Base-by-base conservation (phyloP, 2,329 filamentous ascomycete genomes). In the Hypoxylon rubiginosum region DNA sequence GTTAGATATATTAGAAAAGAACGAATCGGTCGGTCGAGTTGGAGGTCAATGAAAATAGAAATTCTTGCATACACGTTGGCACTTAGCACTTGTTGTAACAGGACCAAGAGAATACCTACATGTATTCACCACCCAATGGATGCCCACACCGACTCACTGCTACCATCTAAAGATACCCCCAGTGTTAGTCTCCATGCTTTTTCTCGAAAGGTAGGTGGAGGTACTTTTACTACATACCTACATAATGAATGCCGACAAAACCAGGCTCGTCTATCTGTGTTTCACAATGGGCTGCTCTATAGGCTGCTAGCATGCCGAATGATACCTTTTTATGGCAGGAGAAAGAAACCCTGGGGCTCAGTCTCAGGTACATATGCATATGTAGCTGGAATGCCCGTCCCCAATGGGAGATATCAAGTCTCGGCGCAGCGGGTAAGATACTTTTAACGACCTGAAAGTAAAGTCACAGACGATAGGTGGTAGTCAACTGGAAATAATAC, bases 381-480 rank as follows among this genome's bases (percentile, higher is more conserved):
- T 24, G 39, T 15, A 41, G 15, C 21, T 24, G 41, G 4, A 21
- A 28, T 24, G 3, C 21, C 34, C 2, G 8, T 30, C 3, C 36
- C 24, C 21, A 49, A 51, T 46, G 55, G 32, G 45, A 45, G 45
- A 36, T 30, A 10, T 9, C 32, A 50, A 46, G 13, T 51, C 34
- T 59, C 19, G 32, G 26, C 50, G 24, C 19, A n/a, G 41, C 51
- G 51, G 45, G 19, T 34, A 52, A 64, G n/a, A 36, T 62, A 62
- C 50, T 34, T 28, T 11, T 43, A 48, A 49, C 41, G 50, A 43
- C 54, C 26, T 45, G 21, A 56, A 36, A 36, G 36, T 52, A 46
- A 50, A 63, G 43, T 57, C 45, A 65, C 56, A 56, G 48, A 45
- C 57, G 13, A 50, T n/a, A 60, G 59, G 53, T 51, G 49, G 62